Percentiles rank a stretch among this genome's conserved stretches.
phyloP scores from a whole-genome alignment of 169 alveolate genomes.

The Babesia sp. region DNA sequence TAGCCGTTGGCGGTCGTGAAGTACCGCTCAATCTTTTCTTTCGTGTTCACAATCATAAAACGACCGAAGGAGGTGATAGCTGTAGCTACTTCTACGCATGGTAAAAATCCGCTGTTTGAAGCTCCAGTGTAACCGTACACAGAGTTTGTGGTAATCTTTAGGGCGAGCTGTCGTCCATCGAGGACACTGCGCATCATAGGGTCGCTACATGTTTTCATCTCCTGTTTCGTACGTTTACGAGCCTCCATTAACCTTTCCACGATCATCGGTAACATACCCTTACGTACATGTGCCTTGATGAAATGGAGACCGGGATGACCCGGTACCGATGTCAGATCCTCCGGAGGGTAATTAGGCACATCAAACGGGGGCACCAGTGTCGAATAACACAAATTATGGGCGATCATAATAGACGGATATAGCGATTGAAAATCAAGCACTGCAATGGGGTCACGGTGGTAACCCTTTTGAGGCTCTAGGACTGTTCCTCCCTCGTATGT shows the following conservation, averaged over 20 bases:
- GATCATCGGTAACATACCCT: constrained; percentile 96
- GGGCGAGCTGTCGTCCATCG: constrained; percentile 98
- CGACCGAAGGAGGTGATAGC: constrained; percentile 97
- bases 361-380: constrained; percentile 84
- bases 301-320: constrained; percentile 50
- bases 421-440: constrained; percentile 98
- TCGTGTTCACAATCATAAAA: constrained; percentile 89
- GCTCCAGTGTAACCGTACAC: constrained; percentile 99
- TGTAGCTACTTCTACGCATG: constrained; percentile 94
- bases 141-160: constrained; percentile 97
- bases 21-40: constrained; percentile 77
- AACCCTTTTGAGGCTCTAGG: constrained; percentile 91
- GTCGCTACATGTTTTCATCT: constrained; percentile 88
- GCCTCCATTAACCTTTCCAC: constrained; percentile 96
- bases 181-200: constrained; percentile 92
- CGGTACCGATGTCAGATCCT: constrained; percentile 60
- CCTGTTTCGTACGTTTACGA: constrained; percentile 91
- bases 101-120: constrained; percentile 93
- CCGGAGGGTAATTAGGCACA: constrained; percentile 34
- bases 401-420: constrained; percentile 99
- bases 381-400: constrained; percentile 97
- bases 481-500: constrained; percentile 96
- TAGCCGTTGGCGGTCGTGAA: constrained; percentile 89
- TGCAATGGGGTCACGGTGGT: constrained; percentile 96
- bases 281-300: constrained; percentile 67